Evolutionary conservation across 768 basidiomycete species (phyloP), one percentile per base, ranked within the genome.

Genomic region (Cystofilobasidium ferigula): DNA sequence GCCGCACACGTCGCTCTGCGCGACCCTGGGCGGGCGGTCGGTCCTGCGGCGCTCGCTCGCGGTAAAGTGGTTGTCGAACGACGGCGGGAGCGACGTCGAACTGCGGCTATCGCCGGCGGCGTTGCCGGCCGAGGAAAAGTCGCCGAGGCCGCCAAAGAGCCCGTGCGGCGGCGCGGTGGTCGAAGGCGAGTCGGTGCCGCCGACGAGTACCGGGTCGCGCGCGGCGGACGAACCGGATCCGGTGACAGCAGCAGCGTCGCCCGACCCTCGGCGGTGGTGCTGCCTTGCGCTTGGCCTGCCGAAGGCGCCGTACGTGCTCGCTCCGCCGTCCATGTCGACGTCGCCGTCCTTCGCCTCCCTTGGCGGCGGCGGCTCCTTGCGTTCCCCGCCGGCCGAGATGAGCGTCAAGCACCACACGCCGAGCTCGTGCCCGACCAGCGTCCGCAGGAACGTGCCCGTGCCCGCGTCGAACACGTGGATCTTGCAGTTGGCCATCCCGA

Each of bases 351-450:
- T 58, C 0, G 42, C 24, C 35, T 45, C 35, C 2, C 54, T 63
- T 7, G 35, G 69, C 26, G 54, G 22, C 6, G 67, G 67, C 24
- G 61, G 40, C 35, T 26, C 45, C 48, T 51, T 28, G 12, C 66
- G 62, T 22, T 63, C 72, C 0, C 85, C 86, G n/a, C 85, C 85
- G 47, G 82, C 80, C 30, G 82, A 82, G 57, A 93, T 83, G 32
- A 97, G 81, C 62, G 85, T 83, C 18, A 95, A 83, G 18, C 87
- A 86, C 93, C 93, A 97, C 0, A 95, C 92, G n/a, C 51, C 51
- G 26, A 81, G 77, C 20, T 86, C 85, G 74, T 95, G 93, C 0
- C 93, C 93, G 12, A 83, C 79, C 1, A 98, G 82, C 0, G 88
- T 88, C 60, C 86, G 81, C 47, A 82, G 81, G 58, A 88, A 82